Evolutionary conservation across 2,329 filamentous ascomycete genomes (phyloP), one percentile per base, ranked within the genome.

Genomic region (Trichoderma atrobrunneum): DNA sequence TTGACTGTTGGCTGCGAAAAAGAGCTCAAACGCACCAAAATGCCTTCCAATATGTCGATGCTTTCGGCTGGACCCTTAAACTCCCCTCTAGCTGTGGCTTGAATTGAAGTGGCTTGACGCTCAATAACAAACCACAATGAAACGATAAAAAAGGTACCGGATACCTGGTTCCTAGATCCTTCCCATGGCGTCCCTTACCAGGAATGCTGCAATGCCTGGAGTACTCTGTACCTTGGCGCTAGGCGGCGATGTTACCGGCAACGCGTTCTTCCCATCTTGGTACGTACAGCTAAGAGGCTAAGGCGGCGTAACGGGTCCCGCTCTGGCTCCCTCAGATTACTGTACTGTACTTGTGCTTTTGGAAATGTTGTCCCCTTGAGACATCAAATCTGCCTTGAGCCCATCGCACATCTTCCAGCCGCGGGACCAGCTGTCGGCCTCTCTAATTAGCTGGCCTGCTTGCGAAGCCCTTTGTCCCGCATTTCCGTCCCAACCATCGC

Each of bases 341-440:
- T 51, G 43, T 48, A 21, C 43, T 48, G 34, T 36, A 51, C 43
- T 51, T 21, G 34, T 43, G n/a, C 56, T 72, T 70, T 70, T 72
- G 65, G 71, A 70, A 72, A 34, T 72, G 71, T 48, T 72, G 71
- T 72, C 70, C 71, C 71, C 71, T 72, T 57, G 65, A 72, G 63
- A 28, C 71, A 28, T 70, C 66, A 51, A 57, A 54, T 56, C 60
- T 30, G 60, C 68, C 21, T 70, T 28, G 43, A 54, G 56, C 21
- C 32, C 24, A 72, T 59, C 39, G 63, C 71, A 54, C 14, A 21
- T 32, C 69, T 24, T 32, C 51, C 26, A 60, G 70, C 43, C 51
- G 59, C 65, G 59, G 65, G 48, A 30, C 63, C 54, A 72, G 71
- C 57, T 48, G 32, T 26, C 48, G 51, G 62, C 51, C 48, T 68